Percentiles rank a stretch among this genome's conserved stretches.
These are phyloP conservation scores for Venturia nashicola DNA, from an alignment of 2,329 filamentous ascomycete species.

Conservation along the genomic window DNA sequence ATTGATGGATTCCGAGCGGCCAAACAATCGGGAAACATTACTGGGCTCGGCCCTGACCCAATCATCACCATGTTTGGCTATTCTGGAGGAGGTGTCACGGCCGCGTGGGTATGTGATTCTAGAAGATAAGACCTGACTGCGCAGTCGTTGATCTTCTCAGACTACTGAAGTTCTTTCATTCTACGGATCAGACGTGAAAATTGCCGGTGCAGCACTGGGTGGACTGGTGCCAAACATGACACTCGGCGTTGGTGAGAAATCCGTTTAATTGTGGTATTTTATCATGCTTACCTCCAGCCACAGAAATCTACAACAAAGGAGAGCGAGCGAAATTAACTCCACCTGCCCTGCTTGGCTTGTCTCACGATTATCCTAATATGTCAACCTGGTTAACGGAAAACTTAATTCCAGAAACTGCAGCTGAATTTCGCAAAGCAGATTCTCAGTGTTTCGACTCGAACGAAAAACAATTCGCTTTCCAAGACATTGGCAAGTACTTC, in stretches of 20 bases:
- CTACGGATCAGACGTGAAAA: conserved; percentile 41
- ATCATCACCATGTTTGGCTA: conserved; percentile 41
- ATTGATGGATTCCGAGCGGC: conserved; percentile 33
- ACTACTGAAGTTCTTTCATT: conserved; percentile 37
- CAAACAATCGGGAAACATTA: conserved; percentile 13
- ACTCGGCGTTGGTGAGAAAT: conserved; percentile 23
- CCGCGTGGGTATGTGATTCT: conserved; percentile 28
- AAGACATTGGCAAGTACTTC: conserved; percentile 4
- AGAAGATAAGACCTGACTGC: neutral
- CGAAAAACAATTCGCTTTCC: neutral
- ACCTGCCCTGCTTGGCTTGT: neutral
- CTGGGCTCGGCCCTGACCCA: conserved; percentile 7
- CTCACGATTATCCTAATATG: conserved; percentile 9
- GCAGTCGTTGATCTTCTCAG: neutral
- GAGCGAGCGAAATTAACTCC: neutral
- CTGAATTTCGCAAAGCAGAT: conserved; percentile 7
- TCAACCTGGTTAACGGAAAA: conserved; percentile 6
- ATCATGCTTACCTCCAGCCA: neutral
- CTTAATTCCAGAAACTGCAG: conserved; percentile 1
- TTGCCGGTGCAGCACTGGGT: conserved; percentile 38
- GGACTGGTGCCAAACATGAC: conserved; percentile 33
- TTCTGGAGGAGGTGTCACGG: conserved; percentile 41
- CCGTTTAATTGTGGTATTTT: conserved; percentile 14
- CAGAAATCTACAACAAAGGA: neutral
- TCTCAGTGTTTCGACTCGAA: conserved; percentile 2